Evolutionary conservation across 228 moss, liverwort and hornwort genomes (phyloP), one percentile per base, ranked within the genome.

Genomic region (Sphagnum magellanicum): DNA sequence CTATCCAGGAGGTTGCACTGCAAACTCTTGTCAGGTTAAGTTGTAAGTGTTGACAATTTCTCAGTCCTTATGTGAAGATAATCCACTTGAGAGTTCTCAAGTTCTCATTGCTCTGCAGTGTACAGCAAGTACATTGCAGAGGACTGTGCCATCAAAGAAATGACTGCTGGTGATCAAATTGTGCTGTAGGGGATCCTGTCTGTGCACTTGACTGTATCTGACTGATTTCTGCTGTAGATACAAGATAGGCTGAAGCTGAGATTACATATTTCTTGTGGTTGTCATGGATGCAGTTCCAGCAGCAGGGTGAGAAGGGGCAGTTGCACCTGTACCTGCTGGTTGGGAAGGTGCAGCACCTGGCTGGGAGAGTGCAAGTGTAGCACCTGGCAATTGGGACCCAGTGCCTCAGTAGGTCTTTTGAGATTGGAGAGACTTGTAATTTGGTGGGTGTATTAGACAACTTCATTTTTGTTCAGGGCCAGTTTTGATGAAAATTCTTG

Each of bases 321-420:
- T 75, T 5, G 77, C 74, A 0, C 65, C 69, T 3, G 72, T 74
- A 9, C 74, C 90, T 2, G 68, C 78, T 8, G 93, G 88, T 0
- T 93, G 93, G 90, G 93, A 93, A 66, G 72, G 76, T 0, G 65
- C 70, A 0, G 67, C 72, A 16, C 63, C 64, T 15, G 89, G 83
- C 10, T 93, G 90, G 91, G 90, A 91, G 69, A 51, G 51, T 17
- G 52, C 67, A 51, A 50, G 51, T n/a, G 67, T 17, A n/a, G 67
- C 67, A 53, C 67, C 67, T 15, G 51, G n/a, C 9, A 16, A 46
- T 51, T 67, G 52, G 67, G 51, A 67, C 10, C 76, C 80, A 3
- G 76, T 74, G 55, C 70, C 76, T 57, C 51, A n/a, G 79, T 79
- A 70, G 66, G 6, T 0, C 0, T 61, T 32, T 32, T 32, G 32